Conservation (phyloP, 176 grass and related monocot species). For the Musa acuminata region DNA sequence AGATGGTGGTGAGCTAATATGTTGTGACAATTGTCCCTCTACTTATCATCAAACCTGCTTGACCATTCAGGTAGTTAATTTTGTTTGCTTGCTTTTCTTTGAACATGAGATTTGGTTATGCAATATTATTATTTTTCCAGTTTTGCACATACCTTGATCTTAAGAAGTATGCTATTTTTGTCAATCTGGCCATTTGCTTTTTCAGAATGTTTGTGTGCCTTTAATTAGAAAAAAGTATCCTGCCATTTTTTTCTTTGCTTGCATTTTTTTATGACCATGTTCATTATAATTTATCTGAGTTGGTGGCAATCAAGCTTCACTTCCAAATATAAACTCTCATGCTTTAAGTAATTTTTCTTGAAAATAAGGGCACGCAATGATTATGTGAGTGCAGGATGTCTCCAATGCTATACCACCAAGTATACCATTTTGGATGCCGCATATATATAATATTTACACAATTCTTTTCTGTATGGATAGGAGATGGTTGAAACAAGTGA, state of each 20-base stretch:
- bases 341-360: neutral
- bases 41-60: constrained; percentile 92
- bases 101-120: neutral
- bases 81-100: constrained; percentile 3
- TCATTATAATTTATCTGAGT: neutral
- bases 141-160: neutral
- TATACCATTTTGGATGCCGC: no score
- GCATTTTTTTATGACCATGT: no score
- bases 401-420: neutral
- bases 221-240: no score
- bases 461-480: no score
- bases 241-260: neutral
- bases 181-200: neutral
- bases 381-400: neutral
- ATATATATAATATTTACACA: no score
- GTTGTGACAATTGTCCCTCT: constrained; percentile 93
- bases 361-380: neutral
- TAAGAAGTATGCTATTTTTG: neutral
- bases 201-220: no score
- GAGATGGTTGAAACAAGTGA: no score
- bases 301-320: neutral
- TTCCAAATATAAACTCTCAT: neutral
- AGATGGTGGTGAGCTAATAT: constrained; percentile 93
- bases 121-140: neutral
- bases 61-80: constrained; percentile 49